Conservation (phyloP, 768 basidiomycete species). For the Punctularia strigosozonata region DNA sequence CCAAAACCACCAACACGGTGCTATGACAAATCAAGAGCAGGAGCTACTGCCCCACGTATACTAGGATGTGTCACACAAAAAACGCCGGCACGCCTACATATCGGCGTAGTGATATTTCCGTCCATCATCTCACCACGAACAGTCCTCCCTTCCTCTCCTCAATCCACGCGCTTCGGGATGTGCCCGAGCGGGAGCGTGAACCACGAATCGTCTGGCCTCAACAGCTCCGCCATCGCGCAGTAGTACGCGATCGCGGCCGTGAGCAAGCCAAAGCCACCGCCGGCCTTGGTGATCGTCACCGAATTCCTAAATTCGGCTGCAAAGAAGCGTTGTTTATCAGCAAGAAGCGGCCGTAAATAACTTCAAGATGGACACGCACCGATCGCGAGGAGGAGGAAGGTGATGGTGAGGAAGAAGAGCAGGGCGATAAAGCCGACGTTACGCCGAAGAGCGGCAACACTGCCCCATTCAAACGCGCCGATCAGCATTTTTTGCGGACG, state of each 20-base stretch:
- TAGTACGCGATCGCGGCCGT: slow-evolving; percentile 39
- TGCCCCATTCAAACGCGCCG: slow-evolving; percentile 12
- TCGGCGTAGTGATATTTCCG: too few relatives aligned
- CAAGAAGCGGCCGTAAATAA: neutral
- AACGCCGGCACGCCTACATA: too few relatives aligned
- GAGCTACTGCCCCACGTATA: too few relatives aligned
- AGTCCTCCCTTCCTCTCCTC: too few relatives aligned
- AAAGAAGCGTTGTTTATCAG: slow-evolving; percentile 1
- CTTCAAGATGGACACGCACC: slow-evolving; percentile 20
- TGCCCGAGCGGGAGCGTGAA: slow-evolving; percentile 29
- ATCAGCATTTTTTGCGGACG: neutral
- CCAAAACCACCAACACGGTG: too few relatives aligned
- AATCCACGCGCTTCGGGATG: slow-evolving; percentile 1
- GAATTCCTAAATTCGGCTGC: slow-evolving; percentile 9
- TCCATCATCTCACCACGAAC: too few relatives aligned
- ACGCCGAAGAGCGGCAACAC: slow-evolving; percentile 37
- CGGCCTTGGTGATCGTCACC: slow-evolving; percentile 20
- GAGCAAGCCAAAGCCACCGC: slow-evolving; percentile 32
- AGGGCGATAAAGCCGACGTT: slow-evolving; percentile 37
- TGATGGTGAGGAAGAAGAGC: slow-evolving; percentile 40
- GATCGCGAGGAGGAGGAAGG: slow-evolving; percentile 35
- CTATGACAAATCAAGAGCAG: too few relatives aligned
- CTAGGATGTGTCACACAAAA: too few relatives aligned
- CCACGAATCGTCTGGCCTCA: slow-evolving; percentile 24
- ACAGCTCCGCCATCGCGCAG: slow-evolving; percentile 28